Percentiles rank a stretch among this genome's conserved stretches.
phyloP scores from a whole-genome alignment of 495 filamentous ascomycete species.

The Lasiosphaeriaceae sp. region DNA sequence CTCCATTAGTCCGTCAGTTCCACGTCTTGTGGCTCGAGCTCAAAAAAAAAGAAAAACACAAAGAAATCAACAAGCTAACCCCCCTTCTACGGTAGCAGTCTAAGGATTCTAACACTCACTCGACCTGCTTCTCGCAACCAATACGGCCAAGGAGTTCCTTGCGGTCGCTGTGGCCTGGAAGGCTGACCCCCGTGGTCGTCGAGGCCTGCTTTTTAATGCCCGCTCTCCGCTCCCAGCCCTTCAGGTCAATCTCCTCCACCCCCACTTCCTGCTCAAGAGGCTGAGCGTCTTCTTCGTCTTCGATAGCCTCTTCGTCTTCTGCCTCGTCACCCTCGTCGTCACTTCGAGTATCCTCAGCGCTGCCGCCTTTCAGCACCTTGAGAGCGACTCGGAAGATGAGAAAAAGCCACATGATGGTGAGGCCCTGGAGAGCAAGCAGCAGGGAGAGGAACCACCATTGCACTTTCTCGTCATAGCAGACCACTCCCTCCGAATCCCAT shows the following conservation, averaged over 20 bases:
- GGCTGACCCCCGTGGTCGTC: conserved; percentile 54
- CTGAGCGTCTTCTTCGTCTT: conserved; percentile 46
- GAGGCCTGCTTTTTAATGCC: conserved; percentile 39
- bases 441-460: conserved; percentile 71
- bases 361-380: conserved; percentile 67
- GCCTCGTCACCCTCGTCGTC: conserved; percentile 90
- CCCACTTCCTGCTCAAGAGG: conserved; percentile 64
- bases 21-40: too few relatives aligned
- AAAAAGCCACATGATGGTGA: conserved; percentile 84
- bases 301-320: conserved; percentile 52
- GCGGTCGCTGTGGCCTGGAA: conserved; percentile 66
- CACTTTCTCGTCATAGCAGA: conserved; percentile 73
- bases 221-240: conserved; percentile 45
- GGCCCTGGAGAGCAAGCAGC: conserved; percentile 70
- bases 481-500: conserved; percentile 57
- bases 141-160: conserved; percentile 71
- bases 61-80: too few relatives aligned
- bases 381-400: conserved; percentile 81
- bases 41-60: too few relatives aligned
- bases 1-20: too few relatives aligned
- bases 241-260: conserved; percentile 57
- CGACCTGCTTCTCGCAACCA: conserved; percentile 66
- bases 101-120: conserved; percentile 25
- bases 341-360: conserved; percentile 81
- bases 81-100: too few relatives aligned